Base-by-base conservation (phyloP, 1,284 basidiomycete species). In the Trichosporon sp. region DNA sequence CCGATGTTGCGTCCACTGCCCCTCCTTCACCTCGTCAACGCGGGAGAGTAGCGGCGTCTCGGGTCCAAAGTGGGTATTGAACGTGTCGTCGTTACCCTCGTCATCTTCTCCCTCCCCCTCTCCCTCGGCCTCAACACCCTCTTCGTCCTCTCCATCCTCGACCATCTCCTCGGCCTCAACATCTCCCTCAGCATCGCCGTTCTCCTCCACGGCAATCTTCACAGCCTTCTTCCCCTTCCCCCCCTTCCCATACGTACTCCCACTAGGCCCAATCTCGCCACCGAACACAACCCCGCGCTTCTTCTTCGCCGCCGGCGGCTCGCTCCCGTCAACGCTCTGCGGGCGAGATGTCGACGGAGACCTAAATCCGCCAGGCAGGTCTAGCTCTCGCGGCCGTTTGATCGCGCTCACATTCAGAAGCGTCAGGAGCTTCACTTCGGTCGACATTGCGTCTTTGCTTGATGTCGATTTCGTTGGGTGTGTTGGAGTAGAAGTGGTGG, bases 401-500 rank as follows among this genome's bases (percentile, higher is more conserved):
- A 82, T 86, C 0, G 93, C 91, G 57, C 91, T 92, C 2, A 97
- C 92, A 78, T 99, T 99, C 31, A 99, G 85, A 1, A 99, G 86
- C 0, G 96, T 99, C 40, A 98, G 81, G 2, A 99, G 87, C 67
- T 88, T 88, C 68, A 82, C 68, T 58, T 80, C 75, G n/a, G 88
- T 86, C 9, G 84, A 81, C 71, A 78, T 71, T 58, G 52, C 64
- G 34, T 56, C 19, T 25, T 19, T 57, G 54, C 56, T 21, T 56
- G 58, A 36, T 13, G 40, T 33, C 25, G 31, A 9, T 49, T 54
- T 32, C 57, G 13, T 9, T n/a, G 34, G 34, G 31, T 32, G 34
- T 52, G 25, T 16, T 9, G 27, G n/a, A 14, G 16, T 54, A 16
- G 25, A 11, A 21, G 37, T 54, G 21, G 23, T 25, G 25, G 25